Percentiles rank a stretch among this genome's conserved stretches.
These are phyloP conservation scores for Amylocarpus encephaloides DNA, from an alignment of 2,329 filamentous ascomycete species.

Conservation along the genomic window DNA sequence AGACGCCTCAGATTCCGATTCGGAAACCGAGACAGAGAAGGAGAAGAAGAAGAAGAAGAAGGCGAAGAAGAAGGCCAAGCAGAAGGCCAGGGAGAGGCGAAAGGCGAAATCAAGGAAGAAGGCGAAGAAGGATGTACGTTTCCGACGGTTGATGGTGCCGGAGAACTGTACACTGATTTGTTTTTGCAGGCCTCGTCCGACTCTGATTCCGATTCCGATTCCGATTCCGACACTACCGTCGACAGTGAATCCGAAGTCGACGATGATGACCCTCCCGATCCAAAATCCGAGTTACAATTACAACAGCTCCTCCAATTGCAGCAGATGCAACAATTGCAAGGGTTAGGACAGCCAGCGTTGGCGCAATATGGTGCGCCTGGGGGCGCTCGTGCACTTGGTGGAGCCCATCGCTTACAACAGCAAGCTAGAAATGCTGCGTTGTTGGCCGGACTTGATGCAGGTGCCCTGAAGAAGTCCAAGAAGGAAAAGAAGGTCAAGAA, in stretches of 20 bases:
- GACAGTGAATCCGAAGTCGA: conserved; percentile 15
- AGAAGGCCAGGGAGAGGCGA: conserved; percentile 33
- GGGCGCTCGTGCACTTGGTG: neutral
- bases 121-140: conserved; percentile 31
- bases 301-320: conserved; percentile 17
- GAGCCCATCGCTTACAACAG: neutral
- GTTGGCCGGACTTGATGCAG: conserved; percentile 21
- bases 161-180: conserved; percentile 8
- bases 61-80: conserved; percentile 33
- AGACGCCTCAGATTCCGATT: conserved; percentile 21
- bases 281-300: neutral
- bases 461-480: conserved; percentile 32
- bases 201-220: conserved; percentile 30
- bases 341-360: conserved; percentile 5
- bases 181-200: conserved; percentile 23
- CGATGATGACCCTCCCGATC: conserved; percentile 11
- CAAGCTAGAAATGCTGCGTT: conserved; percentile 17
- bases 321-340: conserved; percentile 24
- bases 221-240: conserved; percentile 26
- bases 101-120: conserved; percentile 35
- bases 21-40: conserved; percentile 28
- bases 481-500: conserved; percentile 36
- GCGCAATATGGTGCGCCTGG: neutral
- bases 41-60: conserved; percentile 31
- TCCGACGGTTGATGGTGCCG: neutral